phyloP scores from a whole-genome alignment of 352 stramenopile genomes.

The Pythium sukuiense region DNA sequence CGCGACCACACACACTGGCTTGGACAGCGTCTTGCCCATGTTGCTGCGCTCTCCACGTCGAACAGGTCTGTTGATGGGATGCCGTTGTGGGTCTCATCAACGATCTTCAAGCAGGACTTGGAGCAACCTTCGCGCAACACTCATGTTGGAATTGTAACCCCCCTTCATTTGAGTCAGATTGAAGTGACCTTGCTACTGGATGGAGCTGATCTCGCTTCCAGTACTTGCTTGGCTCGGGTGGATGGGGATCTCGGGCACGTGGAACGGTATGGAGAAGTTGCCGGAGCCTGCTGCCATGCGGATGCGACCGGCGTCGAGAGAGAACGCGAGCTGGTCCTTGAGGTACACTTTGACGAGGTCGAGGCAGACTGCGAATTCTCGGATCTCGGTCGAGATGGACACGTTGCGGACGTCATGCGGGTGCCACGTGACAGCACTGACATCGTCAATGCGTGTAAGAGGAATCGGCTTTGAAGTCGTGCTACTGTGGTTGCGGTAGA shows the following conservation, averaged over 20 bases:
- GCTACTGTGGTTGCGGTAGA: constrained; percentile 41
- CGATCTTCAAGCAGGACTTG: constrained; percentile 16
- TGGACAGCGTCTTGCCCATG: constrained; percentile 60
- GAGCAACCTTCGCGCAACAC: constrained; percentile 17
- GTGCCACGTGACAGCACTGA: constrained; percentile 49
- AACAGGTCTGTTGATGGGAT: constrained; percentile 5
- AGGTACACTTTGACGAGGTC: constrained; percentile 68
- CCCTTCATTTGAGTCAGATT: neutral
- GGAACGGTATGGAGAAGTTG: constrained; percentile 78
- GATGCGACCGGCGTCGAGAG: constrained; percentile 62
- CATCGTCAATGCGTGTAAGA: constrained; percentile 53
- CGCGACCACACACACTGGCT: constrained; percentile 49
- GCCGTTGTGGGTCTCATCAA: constrained; percentile 4
- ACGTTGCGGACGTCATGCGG: constrained; percentile 72
- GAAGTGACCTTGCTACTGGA: constrained; percentile 2
- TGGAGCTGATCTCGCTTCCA: neutral
- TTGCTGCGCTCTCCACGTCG: neutral
- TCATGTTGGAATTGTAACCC: neutral
- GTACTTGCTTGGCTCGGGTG: constrained; percentile 22
- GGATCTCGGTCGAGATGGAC: constrained; percentile 49
- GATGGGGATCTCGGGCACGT: constrained; percentile 65
- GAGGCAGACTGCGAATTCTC: constrained; percentile 61
- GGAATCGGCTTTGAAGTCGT: constrained; percentile 29
- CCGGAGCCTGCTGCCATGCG: constrained; percentile 52
- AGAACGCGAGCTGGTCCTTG: constrained; percentile 61